Evolutionary conservation across 768 basidiomycete species (phyloP), one percentile per base, ranked within the genome.

Genomic region (Strobilomyces confusus): DNA sequence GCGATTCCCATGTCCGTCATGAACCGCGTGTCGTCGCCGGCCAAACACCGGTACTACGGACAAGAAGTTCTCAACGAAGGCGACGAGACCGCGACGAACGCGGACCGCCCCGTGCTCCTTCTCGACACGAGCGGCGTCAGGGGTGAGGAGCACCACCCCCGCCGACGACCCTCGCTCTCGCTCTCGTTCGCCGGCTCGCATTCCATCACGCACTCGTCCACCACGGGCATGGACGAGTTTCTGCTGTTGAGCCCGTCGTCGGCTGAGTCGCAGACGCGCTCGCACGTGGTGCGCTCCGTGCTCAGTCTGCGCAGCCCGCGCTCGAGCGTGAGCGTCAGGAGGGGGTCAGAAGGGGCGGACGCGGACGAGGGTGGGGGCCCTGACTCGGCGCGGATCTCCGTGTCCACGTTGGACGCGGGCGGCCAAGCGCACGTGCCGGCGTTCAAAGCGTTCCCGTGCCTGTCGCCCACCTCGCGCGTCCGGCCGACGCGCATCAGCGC

Each of bases 141-240:
- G 5, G 26, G 26, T 12, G 13, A 44, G 5, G 49, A 51, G 17
- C 9, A 22, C 8, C 50, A 5, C 9, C 42, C 33, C 9, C 26
- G 29, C 30, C 56, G 50, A 11, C 63, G 56, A 15, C 54, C 62
- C 0, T 61, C 62, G 2, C 45, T 54, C 6, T 29, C 29, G 29
- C 29, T 29, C 15, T 64, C 62, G 7, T 47, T 56, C 14, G 49
- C 62, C 0, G 48, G 23, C 6, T 49, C 62, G 8, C 58, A 38
- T 19, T 63, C 62, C 4, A 51, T 61, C 9, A 48, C 25, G 29
- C 63, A 56, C 46, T 54, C 56, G 23, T 54, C 63, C 20, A 29
- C 26, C 11, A 40, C 52, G 11, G 62, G 62, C 11, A 63, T 63
- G 62, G 63, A 63, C 8, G 62, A 61, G 25, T 63, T 63, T 36